Conservation (phyloP, 768 basidiomycete species). For the Tricholoma sp. region DNA sequence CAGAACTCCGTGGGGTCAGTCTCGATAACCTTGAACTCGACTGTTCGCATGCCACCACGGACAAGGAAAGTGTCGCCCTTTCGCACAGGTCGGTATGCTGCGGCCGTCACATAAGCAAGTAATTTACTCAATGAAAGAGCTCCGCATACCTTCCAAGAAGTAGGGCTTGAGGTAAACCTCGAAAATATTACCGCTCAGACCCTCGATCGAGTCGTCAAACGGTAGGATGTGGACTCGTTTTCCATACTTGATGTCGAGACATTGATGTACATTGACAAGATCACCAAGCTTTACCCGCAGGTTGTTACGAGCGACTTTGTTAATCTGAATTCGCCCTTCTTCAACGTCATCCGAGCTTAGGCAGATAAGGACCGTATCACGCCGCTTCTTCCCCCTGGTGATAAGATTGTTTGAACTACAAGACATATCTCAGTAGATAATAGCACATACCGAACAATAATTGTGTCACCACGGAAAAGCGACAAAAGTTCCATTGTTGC, state of each 20-base stretch:
- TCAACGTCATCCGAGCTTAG: slow-evolving; percentile 94
- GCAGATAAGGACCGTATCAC: slow-evolving; percentile 96
- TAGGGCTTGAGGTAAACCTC: slow-evolving; percentile 99
- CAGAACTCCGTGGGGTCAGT: slow-evolving; percentile 98
- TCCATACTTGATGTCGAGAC: slow-evolving; percentile 97
- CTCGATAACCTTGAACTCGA: slow-evolving; percentile 99
- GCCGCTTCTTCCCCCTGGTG: slow-evolving; percentile 89
- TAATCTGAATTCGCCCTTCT: slow-evolving; percentile 96
- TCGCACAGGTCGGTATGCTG: slow-evolving; percentile 90
- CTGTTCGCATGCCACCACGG: slow-evolving; percentile 96
- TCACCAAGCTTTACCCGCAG: slow-evolving; percentile 96
- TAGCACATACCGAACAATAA: slow-evolving; percentile 76
- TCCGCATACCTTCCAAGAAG: slow-evolving; percentile 81
- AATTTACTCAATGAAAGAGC: background rate
- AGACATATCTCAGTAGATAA: background rate
- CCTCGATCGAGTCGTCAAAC: slow-evolving; percentile 98
- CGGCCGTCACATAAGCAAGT: slow-evolving; percentile 2
- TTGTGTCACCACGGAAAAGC: slow-evolving; percentile 95
- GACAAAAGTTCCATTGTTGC: slow-evolving; percentile 92
- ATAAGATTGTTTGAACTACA: slow-evolving; percentile 1
- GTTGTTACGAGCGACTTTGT: slow-evolving; percentile 99
- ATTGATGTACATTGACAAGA: slow-evolving; percentile 92
- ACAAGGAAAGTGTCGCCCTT: slow-evolving; percentile 99
- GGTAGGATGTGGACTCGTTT: slow-evolving; percentile 96
- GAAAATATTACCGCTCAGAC: slow-evolving; percentile 96